Percentiles rank a stretch among this genome's conserved stretches.
Evolutionary conservation across 2,329 filamentous ascomycete genomes (phyloP).

Genomic region (Anthostomella pinea): DNA sequence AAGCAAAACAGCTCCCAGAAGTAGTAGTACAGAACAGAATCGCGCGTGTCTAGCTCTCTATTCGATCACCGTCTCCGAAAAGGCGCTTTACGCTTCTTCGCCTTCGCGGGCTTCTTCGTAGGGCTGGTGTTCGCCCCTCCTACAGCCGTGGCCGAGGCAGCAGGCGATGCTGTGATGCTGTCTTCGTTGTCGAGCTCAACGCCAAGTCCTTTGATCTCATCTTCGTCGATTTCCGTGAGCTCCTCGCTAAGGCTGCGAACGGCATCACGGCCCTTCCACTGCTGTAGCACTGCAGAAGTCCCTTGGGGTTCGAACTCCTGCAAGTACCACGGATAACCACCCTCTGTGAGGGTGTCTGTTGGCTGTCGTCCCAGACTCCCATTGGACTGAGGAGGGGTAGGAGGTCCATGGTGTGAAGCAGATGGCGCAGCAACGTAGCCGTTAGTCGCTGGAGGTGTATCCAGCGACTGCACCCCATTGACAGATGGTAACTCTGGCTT

Average conservation of each 20-base stretch:
- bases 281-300: slow-evolving; percentile 75
- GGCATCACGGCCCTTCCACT: slow-evolving; percentile 70
- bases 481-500: slow-evolving; percentile 26
- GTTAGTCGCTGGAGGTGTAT: slow-evolving; percentile 48
- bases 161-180: slow-evolving; percentile 41
- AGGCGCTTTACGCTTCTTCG: slow-evolving; percentile 28
- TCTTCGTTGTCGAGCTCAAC: slow-evolving; percentile 52
- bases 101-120: slow-evolving; percentile 25
- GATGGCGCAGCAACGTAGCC: slow-evolving; percentile 39
- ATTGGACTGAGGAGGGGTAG: slow-evolving; percentile 66
- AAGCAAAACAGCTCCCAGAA: too few species aligned
- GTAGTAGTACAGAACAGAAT: too few species aligned
- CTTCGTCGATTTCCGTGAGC: slow-evolving; percentile 87
- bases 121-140: slow-evolving; percentile 21
- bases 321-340: slow-evolving; percentile 87
- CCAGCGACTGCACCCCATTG: slow-evolving; percentile 32
- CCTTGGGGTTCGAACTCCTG: slow-evolving; percentile 75
- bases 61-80: slow-evolving; percentile 23
- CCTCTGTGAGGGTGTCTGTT: slow-evolving; percentile 57
- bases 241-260: slow-evolving; percentile 73
- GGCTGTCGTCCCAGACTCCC: slow-evolving; percentile 51
- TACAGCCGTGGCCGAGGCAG: slow-evolving; percentile 20
- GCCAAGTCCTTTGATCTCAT: slow-evolving; percentile 72
- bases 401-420: slow-evolving; percentile 44
- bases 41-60: background rate